Conservation (phyloP, 2,329 filamentous ascomycete species). For the Ilyonectria destructans region DNA sequence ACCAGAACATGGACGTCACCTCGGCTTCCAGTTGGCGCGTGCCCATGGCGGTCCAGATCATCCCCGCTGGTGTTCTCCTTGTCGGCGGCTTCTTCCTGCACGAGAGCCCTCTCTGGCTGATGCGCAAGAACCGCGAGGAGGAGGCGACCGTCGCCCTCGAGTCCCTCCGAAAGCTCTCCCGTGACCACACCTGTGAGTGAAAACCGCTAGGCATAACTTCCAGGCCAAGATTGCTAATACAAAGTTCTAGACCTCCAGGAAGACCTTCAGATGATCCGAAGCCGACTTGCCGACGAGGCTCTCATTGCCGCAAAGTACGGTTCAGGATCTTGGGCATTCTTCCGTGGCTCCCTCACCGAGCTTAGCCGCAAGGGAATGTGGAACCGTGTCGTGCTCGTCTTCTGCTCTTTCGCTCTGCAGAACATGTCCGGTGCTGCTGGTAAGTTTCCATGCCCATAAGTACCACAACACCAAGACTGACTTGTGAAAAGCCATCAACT, state of each 20-base stretch:
- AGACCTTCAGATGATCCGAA: slow-evolving; percentile 64
- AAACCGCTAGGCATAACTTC: rapidly evolving
- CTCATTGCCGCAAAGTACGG: slow-evolving; percentile 54
- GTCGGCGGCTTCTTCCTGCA: slow-evolving; percentile 62
- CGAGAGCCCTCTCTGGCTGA: slow-evolving; percentile 60
- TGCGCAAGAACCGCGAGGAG: slow-evolving; percentile 54
- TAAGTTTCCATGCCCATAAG: slow-evolving; percentile 25
- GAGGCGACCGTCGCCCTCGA: slow-evolving; percentile 52
- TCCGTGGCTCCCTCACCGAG: slow-evolving; percentile 55
- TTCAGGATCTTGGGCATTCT: slow-evolving; percentile 52
- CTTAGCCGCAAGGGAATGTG: slow-evolving; percentile 59
- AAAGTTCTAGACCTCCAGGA: slow-evolving; percentile 58
- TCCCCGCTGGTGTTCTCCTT: slow-evolving; percentile 62
- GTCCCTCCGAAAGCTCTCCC: slow-evolving; percentile 62
- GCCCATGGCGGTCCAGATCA: slow-evolving; percentile 64
- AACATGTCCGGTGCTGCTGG: slow-evolving; percentile 60
- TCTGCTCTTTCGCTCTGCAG: slow-evolving; percentile 57
- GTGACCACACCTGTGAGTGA: slow-evolving; percentile 54
- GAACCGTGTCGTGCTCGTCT: slow-evolving; percentile 58
- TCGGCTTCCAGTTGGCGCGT: slow-evolving; percentile 62
- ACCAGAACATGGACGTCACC: slow-evolving; percentile 55
- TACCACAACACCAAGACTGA: slow-evolving; percentile 19
- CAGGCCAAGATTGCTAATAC: slow-evolving; percentile 15
- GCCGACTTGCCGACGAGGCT: slow-evolving; percentile 55
- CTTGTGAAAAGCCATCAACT: slow-evolving; percentile 56